Evolutionary conservation across 2,329 filamentous ascomycete species (phyloP).

Genomic region (Sporothrix protearum): DNA sequence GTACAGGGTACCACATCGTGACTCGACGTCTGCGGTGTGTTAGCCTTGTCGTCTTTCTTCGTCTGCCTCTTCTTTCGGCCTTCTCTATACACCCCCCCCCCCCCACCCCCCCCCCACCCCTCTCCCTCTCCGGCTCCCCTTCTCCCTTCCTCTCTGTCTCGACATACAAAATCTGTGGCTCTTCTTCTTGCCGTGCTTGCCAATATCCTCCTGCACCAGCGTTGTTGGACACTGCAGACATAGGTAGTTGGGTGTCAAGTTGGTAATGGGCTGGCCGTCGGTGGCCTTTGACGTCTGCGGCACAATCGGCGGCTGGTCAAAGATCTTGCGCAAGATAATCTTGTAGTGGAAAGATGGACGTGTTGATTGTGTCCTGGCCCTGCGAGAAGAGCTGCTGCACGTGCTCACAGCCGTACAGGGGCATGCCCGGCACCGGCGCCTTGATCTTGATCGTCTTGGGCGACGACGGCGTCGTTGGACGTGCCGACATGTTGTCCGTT

Average conservation of each 20-base stretch:
- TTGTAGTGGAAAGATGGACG: conserved; percentile 69
- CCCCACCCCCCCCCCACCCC: too few relatives aligned
- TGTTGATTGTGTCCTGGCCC: conserved; percentile 62
- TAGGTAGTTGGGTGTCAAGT: conserved; percentile 65
- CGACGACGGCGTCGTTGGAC: conserved; percentile 50
- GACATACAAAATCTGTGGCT: conserved; percentile 68
- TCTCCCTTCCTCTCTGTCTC: too few relatives aligned
- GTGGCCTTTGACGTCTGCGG: conserved; percentile 60
- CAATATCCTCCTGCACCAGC: conserved; percentile 61
- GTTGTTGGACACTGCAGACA: conserved; percentile 71
- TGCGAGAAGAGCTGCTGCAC: conserved; percentile 63
- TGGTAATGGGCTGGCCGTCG: conserved; percentile 57
- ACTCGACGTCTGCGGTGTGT: conserved; percentile 64
- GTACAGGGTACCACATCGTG: conserved; percentile 68
- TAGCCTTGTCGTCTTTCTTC: background rate
- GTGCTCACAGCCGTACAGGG: conserved; percentile 67
- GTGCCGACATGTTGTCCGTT: conserved; percentile 41
- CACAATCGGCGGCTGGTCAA: conserved; percentile 62
- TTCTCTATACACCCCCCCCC: too few relatives aligned
- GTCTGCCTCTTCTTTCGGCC: background rate
- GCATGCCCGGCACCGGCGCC: conserved; percentile 54
- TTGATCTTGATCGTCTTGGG: conserved; percentile 60
- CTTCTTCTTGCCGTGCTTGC: conserved; percentile 65
- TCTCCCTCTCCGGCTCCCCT: too few relatives aligned
- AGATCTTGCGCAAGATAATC: conserved; percentile 65